These are phyloP conservation scores for Nicotiana sylvestris DNA, from an alignment of 257 asterid species.

Conservation along the genomic window DNA sequence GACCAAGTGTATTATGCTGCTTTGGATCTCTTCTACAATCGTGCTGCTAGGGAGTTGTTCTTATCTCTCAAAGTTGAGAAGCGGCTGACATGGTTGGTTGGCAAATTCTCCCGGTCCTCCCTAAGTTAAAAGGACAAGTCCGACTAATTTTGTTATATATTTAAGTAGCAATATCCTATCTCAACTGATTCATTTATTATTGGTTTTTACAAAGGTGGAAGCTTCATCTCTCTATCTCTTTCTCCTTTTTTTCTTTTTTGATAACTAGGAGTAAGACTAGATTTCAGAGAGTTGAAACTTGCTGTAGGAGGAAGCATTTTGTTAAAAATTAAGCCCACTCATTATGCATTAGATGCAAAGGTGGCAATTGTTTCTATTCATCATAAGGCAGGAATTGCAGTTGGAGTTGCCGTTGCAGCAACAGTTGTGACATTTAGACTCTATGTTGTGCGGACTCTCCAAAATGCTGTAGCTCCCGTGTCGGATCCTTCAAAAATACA, in stretches of 20 bases:
- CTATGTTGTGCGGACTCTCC: too few relatives aligned
- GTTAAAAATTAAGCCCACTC: not conserved
- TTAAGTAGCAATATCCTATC: not conserved
- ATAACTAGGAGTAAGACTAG: not conserved
- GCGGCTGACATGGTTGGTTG: conserved; percentile 61
- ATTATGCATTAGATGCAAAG: not conserved
- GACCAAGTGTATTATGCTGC: conserved; percentile 60
- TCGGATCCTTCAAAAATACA: too few relatives aligned
- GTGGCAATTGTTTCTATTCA: not conserved
- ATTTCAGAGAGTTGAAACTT: not conserved
- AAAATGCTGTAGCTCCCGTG: too few relatives aligned
- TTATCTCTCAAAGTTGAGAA: conserved; percentile 56
- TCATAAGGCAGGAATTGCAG: not conserved
- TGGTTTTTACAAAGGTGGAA: not conserved
- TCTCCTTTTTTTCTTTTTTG: not conserved
- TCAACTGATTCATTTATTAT: not conserved
- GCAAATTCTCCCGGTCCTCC: conserved; percentile 36
- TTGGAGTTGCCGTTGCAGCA: too few relatives aligned
- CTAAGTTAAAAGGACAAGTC: not conserved
- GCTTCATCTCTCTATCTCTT: not conserved
- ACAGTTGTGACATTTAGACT: too few relatives aligned
- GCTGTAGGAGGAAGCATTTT: not conserved
- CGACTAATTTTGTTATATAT: not conserved
- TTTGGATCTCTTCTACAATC: conserved; percentile 60
- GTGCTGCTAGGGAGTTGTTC: conserved; percentile 64